Percentiles rank a stretch among this genome's conserved stretches.
These are phyloP conservation scores for Pythium coloratum DNA, from an alignment of 352 stramenopile genomes.

Conservation along the genomic window DNA sequence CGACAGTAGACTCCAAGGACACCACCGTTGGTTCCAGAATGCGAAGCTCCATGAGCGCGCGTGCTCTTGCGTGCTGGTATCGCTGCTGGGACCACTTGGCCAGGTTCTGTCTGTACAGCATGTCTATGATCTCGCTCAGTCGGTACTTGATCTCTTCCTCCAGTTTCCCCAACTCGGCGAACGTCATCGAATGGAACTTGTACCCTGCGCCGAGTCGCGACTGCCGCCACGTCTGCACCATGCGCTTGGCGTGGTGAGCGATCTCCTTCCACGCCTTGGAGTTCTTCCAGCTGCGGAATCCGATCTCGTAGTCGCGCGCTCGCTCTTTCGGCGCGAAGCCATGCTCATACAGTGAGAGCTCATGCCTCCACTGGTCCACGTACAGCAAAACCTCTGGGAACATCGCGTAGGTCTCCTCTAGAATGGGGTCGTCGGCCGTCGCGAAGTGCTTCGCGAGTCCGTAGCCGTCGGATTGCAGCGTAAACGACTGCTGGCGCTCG, in stretches of 20 bases:
- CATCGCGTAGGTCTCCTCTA: slow-evolving; percentile 41
- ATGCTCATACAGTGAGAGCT: slow-evolving; percentile 19
- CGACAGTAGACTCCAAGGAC: background rate
- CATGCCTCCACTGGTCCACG: slow-evolving; percentile 39
- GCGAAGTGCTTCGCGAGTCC: slow-evolving; percentile 17
- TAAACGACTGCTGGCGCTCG: background rate
- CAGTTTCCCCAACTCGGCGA: slow-evolving; percentile 38
- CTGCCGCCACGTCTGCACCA: slow-evolving; percentile 27
- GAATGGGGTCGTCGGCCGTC: slow-evolving; percentile 12
- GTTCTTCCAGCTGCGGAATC: slow-evolving; percentile 18
- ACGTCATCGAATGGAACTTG: slow-evolving; percentile 30
- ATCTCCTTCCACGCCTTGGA: slow-evolving; percentile 35
- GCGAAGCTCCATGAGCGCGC: slow-evolving; percentile 20
- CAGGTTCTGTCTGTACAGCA: slow-evolving; percentile 51
- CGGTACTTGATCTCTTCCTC: slow-evolving; percentile 50
- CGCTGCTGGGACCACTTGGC: slow-evolving; percentile 43
- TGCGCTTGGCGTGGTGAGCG: slow-evolving; percentile 22
- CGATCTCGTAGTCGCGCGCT: slow-evolving; percentile 21
- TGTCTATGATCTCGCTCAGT: slow-evolving; percentile 32
- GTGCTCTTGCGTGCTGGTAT: slow-evolving; percentile 15
- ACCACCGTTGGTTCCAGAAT: slow-evolving; percentile 6
- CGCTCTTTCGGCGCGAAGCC: slow-evolving; percentile 34
- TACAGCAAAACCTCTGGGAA: slow-evolving; percentile 48
- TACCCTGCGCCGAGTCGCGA: slow-evolving; percentile 26
- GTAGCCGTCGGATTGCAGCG: slow-evolving; percentile 15